Conservation (phyloP, 2,329 filamentous ascomycete species). For the Colletotrichum viniferum region DNA sequence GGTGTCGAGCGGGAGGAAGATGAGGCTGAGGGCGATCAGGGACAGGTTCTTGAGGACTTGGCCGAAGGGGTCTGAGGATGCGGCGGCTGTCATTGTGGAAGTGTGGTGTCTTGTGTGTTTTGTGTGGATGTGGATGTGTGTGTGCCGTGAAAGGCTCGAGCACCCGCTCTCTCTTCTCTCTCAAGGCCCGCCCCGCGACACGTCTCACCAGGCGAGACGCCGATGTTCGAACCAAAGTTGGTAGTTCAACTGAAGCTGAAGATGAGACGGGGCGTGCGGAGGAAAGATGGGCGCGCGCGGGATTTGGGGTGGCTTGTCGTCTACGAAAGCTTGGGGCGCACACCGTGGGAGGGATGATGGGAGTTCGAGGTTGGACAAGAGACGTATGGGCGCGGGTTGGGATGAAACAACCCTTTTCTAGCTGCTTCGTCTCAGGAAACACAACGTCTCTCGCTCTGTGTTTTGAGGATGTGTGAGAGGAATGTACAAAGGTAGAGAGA, state of each 20-base stretch:
- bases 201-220: background rate
- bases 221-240: background rate
- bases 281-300: background rate
- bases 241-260: background rate
- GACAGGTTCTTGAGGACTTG: conserved; percentile 15
- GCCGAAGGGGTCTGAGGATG: background rate
- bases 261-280: conserved; percentile 6
- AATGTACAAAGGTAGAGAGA: background rate
- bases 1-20: conserved; percentile 10
- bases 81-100: conserved; percentile 1
- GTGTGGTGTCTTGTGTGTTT: background rate
- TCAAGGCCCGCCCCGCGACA: background rate
- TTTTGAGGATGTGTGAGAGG: background rate
- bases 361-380: background rate
- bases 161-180: background rate
- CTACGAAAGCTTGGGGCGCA: background rate
- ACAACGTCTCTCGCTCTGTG: background rate
- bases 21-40: conserved; percentile 14
- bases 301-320: background rate
- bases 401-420: background rate
- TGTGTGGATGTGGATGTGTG: background rate
- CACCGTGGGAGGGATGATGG: background rate
- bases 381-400: background rate
- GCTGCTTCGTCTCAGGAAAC: conserved; percentile 5
- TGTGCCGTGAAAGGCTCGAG: background rate